Evolutionary conservation across 2,329 filamentous ascomycete genomes (phyloP).

Genomic region (Ploettnerulaceae sp.): DNA sequence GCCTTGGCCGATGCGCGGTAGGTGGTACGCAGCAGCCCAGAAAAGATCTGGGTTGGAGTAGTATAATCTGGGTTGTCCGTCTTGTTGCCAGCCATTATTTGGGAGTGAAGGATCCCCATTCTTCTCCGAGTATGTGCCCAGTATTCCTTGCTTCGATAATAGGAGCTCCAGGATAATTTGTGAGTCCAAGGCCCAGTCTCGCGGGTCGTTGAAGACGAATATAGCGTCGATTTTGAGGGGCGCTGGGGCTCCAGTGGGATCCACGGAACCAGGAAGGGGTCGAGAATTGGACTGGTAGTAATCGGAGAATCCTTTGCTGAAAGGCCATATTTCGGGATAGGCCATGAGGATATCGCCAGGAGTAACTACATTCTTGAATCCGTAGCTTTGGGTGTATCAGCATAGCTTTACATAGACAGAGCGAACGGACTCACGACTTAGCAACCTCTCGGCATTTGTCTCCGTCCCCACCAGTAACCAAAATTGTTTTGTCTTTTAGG

Average conservation of each 20-base stretch:
- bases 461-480: slow-evolving; percentile 60
- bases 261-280: slow-evolving; percentile 47
- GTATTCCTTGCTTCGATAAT: slow-evolving; percentile 68
- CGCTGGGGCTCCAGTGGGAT: slow-evolving; percentile 40
- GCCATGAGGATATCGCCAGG: slow-evolving; percentile 77
- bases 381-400: slow-evolving; percentile 45
- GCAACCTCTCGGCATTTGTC: slow-evolving; percentile 53
- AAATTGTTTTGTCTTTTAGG: slow-evolving; percentile 60
- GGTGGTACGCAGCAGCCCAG: slow-evolving; percentile 81
- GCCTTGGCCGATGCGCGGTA: slow-evolving; percentile 85
- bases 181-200: slow-evolving; percentile 90
- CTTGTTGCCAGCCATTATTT: slow-evolving; percentile 75
- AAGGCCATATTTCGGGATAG: slow-evolving; percentile 75
- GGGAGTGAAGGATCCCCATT: slow-evolving; percentile 63
- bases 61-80: slow-evolving; percentile 74
- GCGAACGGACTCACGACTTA: slow-evolving; percentile 39
- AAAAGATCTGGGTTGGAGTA: slow-evolving; percentile 88
- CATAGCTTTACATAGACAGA: background rate
- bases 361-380: slow-evolving; percentile 77
- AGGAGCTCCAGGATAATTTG: slow-evolving; percentile 82
- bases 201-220: slow-evolving; percentile 91
- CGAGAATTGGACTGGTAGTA: slow-evolving; percentile 56
- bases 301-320: slow-evolving; percentile 60
- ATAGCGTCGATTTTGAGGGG: slow-evolving; percentile 79
- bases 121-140: slow-evolving; percentile 72